Evolutionary conservation across 2,329 filamentous ascomycete species (phyloP).

Genomic region (Phyllosticta citriasiana): DNA sequence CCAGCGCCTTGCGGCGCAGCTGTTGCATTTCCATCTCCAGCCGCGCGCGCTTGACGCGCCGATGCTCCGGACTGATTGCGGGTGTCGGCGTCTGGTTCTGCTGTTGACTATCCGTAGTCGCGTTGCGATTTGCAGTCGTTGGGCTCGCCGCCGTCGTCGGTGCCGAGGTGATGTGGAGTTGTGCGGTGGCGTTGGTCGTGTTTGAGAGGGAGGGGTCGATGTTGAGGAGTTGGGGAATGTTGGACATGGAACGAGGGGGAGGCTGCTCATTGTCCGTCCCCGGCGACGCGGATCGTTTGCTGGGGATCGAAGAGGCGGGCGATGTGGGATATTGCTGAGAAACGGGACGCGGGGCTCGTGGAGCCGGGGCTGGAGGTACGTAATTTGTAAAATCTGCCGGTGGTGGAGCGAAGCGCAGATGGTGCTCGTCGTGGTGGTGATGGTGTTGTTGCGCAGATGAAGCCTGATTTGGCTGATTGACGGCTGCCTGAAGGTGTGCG

Average conservation of each 20-base stretch:
- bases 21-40: slow-evolving; percentile 9
- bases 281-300: slow-evolving; percentile 5
- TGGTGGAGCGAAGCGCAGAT: slow-evolving; percentile 1
- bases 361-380: not conserved
- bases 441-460: not conserved
- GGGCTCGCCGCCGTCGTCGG: not conserved
- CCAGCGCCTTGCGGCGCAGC: slow-evolving; percentile 3
- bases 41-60: slow-evolving; percentile 1
- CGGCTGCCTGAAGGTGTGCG: slow-evolving; percentile 5
- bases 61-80: slow-evolving; percentile 8
- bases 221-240: slow-evolving; percentile 6
- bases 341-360: not conserved
- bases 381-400: slow-evolving; percentile 8
- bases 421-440: not conserved
- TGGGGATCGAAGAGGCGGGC: slow-evolving; percentile 6
- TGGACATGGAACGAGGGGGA: slow-evolving; percentile 4
- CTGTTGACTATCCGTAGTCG: not conserved
- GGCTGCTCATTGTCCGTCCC: not conserved
- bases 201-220: slow-evolving; percentile 3
- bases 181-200: not conserved
- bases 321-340: slow-evolving; percentile 8
- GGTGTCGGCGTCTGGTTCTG: slow-evolving; percentile 1
- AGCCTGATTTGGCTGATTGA: not conserved
- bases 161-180: not conserved
- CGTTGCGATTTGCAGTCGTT: not conserved